Conservation (phyloP, 768 basidiomycete species). For the Macrolepiota albuminosa region DNA sequence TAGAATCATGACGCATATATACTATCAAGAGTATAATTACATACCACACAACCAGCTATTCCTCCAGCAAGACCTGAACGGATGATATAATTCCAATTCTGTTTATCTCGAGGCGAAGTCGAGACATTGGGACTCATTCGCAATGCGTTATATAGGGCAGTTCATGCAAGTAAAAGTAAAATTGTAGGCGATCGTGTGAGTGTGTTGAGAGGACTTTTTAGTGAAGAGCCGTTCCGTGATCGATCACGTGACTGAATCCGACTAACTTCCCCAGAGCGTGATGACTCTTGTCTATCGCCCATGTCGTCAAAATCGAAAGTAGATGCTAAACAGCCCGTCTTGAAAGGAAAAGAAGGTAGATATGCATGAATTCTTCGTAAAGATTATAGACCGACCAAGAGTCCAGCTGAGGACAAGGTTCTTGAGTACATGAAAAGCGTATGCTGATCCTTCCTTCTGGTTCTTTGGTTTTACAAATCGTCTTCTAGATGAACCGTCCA, state of each 20-base stretch:
- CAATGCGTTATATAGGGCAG: constrained; percentile 21
- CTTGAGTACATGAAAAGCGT: constrained; percentile 79
- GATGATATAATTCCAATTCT: constrained; percentile 55
- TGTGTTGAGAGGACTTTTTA: background rate
- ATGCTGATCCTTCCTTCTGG: constrained; percentile 1
- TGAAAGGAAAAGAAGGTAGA: constrained; percentile 75
- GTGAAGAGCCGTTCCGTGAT: constrained; percentile 3
- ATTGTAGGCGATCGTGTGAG: background rate
- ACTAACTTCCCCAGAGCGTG: too few relatives aligned
- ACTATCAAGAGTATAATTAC: constrained; percentile 26
- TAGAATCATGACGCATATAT: background rate
- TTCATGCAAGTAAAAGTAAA: constrained; percentile 26
- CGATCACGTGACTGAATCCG: background rate
- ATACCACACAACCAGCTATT: constrained; percentile 87
- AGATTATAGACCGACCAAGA: background rate
- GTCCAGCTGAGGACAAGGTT: constrained; percentile 68
- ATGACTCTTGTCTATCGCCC: background rate
- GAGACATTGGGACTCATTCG: constrained; percentile 62
- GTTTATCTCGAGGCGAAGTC: constrained; percentile 43
- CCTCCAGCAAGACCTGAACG: constrained; percentile 91
- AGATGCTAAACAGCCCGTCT: constrained; percentile 46
- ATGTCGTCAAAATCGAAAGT: constrained; percentile 53
- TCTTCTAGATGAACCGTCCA: constrained; percentile 80
- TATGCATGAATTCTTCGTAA: background rate
- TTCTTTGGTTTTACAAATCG: constrained; percentile 4